Evolutionary conservation across 148 eudicot genomes (phyloP), one percentile per base, ranked within the genome.

Genomic region (Heliosperma pusillum): DNA sequence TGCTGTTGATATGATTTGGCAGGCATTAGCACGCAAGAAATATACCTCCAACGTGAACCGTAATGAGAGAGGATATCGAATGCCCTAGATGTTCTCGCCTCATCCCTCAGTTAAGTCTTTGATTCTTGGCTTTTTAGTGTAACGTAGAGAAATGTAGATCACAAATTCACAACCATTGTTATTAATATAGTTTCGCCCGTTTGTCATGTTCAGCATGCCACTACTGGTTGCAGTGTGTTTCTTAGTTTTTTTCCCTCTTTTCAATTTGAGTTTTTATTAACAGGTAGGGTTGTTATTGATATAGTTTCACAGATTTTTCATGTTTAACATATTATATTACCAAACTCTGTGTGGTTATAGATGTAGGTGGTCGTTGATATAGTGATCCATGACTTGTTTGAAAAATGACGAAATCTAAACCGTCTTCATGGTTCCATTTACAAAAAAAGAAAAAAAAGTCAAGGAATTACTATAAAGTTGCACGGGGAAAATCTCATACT

Each of bases 1-100:
- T 73, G 99, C 97, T 50, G 94, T 92, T 66, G 88, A 92, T 82
- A 92, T 95, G 99, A 90, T 90, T 65, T 95, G 99, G 99, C 84
- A 83, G 84, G 86, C 88, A 60, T 72, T 92, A 42, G 83, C 89
- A 1, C 80, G 89, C 4, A 95, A 90, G 84, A 40, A 77, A 63
- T 78, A 84, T 20, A 29, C 67, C 16, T 69, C 58, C 52, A 61
- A 70, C 17, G 61, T 78, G 56, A 66, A 59, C 52, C 88, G 81
- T 63, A 79, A 80, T 60, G 88, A 83, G 60, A 83, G 86, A 61
- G 78, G 82, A 70, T 91, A 86, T 76, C 68, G 77, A 42, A 85
- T 68, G 74, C 86, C 87, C 12, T 74, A 75, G 76, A 59, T 30
- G 72, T 19, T 40, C 19, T 36, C 53, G 44, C 56, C 36, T 24